Percentiles rank a stretch among this genome's conserved stretches.
Evolutionary conservation across 2,329 filamentous ascomycete species (phyloP).

Genomic region (Trichoderma sp.): DNA sequence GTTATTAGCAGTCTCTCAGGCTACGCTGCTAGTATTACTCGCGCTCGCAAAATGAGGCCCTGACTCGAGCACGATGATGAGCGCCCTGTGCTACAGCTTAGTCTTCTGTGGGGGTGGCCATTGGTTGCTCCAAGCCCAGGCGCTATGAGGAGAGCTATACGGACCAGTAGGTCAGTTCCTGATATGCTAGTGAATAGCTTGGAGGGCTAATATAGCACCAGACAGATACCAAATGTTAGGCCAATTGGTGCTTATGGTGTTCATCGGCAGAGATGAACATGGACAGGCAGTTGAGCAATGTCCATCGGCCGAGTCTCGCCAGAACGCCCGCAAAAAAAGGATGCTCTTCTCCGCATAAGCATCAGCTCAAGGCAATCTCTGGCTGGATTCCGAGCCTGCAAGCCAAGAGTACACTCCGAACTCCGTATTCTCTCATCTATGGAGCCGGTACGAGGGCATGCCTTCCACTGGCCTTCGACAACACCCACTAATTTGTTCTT

Average conservation of each 20-base stretch:
- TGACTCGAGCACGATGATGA: slow-evolving; percentile 4
- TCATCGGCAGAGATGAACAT: not conserved
- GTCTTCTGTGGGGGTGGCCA: slow-evolving; percentile 13
- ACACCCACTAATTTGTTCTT: not conserved
- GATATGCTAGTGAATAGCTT: slow-evolving; percentile 7
- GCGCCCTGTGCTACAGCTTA: slow-evolving; percentile 3
- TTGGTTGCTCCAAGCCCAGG: slow-evolving; percentile 4
- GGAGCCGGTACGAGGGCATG: not conserved
- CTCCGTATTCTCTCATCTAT: slow-evolving; percentile 1
- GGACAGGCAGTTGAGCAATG: not conserved
- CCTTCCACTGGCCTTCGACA: not conserved
- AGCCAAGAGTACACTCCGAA: not conserved
- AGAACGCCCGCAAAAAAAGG: slow-evolving; percentile 15
- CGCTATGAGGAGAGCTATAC: not conserved
- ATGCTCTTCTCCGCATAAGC: slow-evolving; percentile 9
- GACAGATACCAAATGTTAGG: not conserved
- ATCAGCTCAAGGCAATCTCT: not conserved
- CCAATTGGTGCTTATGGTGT: slow-evolving; percentile 18
- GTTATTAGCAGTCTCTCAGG: not conserved
- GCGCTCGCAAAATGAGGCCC: not conserved
- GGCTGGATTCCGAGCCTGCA: not conserved
- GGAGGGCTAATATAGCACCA: slow-evolving; percentile 4
- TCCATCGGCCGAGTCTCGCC: slow-evolving; percentile 9
- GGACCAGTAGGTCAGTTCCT: not conserved
- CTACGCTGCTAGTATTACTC: slow-evolving; percentile 5